Evolutionary conservation across 495 filamentous ascomycete genomes (phyloP).

Genomic region (Extremus antarcticus): DNA sequence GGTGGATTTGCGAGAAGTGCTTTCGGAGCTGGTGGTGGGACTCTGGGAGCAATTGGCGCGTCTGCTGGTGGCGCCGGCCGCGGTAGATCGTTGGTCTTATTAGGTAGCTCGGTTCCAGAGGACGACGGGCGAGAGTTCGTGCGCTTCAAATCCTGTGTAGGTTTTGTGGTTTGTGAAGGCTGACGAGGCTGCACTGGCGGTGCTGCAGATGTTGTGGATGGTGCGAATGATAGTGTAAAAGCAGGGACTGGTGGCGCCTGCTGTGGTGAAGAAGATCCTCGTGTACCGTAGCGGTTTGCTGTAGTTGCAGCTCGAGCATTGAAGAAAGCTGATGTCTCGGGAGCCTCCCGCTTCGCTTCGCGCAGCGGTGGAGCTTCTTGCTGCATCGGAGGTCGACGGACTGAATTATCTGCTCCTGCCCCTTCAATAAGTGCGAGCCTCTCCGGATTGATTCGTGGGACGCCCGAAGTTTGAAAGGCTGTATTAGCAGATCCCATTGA

Average conservation of each 20-base stretch:
- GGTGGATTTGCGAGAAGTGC: slow-evolving; percentile 12
- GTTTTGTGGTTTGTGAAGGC: not conserved
- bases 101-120: not conserved
- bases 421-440: slow-evolving; percentile 15
- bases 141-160: not conserved
- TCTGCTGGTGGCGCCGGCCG: slow-evolving; percentile 7
- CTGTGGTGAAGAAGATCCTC: slow-evolving; percentile 47
- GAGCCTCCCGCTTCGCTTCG: slow-evolving; percentile 6
- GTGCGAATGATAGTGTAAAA: slow-evolving; percentile 36
- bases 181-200: not conserved
- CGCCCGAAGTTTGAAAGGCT: not conserved
- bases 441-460: slow-evolving; percentile 14
- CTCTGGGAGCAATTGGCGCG: slow-evolving; percentile 4
- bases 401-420: slow-evolving; percentile 9
- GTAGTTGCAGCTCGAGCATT: slow-evolving; percentile 17
- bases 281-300: slow-evolving; percentile 14
- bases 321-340: slow-evolving; percentile 13
- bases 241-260: slow-evolving; percentile 70
- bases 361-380: slow-evolving; percentile 2
- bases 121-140: not conserved
- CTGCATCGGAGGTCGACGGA: slow-evolving; percentile 4
- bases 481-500: not conserved
- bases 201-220: slow-evolving; percentile 6
- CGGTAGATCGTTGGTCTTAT: not conserved
- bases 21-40: slow-evolving; percentile 11